Evolutionary conservation across 164 flowering plant genomes (phyloP), one percentile per base, ranked within the genome.

Genomic region (Annona cherimola): DNA sequence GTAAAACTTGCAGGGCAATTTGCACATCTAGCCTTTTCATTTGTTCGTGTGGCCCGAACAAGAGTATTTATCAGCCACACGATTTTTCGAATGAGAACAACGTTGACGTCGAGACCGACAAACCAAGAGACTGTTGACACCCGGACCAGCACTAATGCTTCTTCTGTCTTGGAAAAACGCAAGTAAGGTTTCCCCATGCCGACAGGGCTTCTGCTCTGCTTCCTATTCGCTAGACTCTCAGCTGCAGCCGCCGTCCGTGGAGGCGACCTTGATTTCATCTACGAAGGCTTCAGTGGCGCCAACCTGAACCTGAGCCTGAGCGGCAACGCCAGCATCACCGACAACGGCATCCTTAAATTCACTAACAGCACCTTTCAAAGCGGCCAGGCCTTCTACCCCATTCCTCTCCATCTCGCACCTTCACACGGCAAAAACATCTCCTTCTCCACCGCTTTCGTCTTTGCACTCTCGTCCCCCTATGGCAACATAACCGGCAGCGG

Each of bases 391-490:
- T 84, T 86, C 69, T 81, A 81, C 75, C 6, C 80, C 1, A 18
- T 78, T 19, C 86, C 88, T 5, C 4, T 89, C 42, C 79, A 39
- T 19, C 81, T 85, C 78, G 81, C 81, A 68, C 62, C 66, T 8
- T 76, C 81, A 3, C 42, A 74, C 20, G 84, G 46, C 46, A 80
- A 73, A 8, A 14, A 55, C 26, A 1, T 61, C 40, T 89, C 91
- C 2, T 87, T 89, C 68, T 89, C 91, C n/a, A 77, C 91, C 50
- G 69, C 83, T 4, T 88, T 89, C 61, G 85, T 80, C 43, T 83
- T 89, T 45, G 79, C 83, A 7, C 66, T 88, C 19, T 81, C 82
- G 69, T 86, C 89, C 4, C 77, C 81, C 67, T 79, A 70, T 26
- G 84, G 83, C 0, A 77, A 67, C 57, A 78, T 82, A 39, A 86